Base-by-base conservation (phyloP, 2,329 filamentous ascomycete species). In the Lizonia empirigonia region DNA sequence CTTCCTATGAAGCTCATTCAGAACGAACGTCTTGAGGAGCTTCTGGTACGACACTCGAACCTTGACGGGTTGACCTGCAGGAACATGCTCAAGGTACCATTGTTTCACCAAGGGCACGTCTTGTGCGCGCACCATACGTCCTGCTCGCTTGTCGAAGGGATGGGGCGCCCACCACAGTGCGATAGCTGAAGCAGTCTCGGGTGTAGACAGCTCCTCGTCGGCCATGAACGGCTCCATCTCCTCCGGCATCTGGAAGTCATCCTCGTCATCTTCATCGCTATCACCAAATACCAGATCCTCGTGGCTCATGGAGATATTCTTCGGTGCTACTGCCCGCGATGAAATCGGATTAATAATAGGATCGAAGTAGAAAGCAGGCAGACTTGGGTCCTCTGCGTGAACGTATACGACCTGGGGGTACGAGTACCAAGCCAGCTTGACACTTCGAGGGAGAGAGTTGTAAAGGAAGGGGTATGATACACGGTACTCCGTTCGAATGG, bases 31-130 rank as follows among this genome's bases (percentile, higher is more conserved):
- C 80, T 99, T 99, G 34, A 99, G 81, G 52, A 99, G 79, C 78
- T 99, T 99, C 75, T 99, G 94, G 71, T 99, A 99, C 0, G 94
- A 99, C 8, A 99, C 94, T 67, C 94, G 85, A 46, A 99, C 92
- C 77, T 99, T 99, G 60, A 97, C 92, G 0, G 94, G 93, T 65
- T 96, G 91, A 29, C 89, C 88, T 48, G 88, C 85, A 9, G 94
- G 92, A 59, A 91, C 92, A 71, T 99, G 95, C 75, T 99, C 93
- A 5, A 99, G 82, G 69, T 99, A 99, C 90, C 91, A 97, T 73
- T 97, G 94, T 76, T 99, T 99, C 44, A 99, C 89, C 7, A 99
- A 78, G 4, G 95, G 91, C 16, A 99, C 94, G 73, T 99, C 95
- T 74, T 99, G 92, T 10, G 94, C 94, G 45, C 95, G 86, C 53